Base-by-base conservation (phyloP, 129 eudicot genomes). In the Centella asiatica region DNA sequence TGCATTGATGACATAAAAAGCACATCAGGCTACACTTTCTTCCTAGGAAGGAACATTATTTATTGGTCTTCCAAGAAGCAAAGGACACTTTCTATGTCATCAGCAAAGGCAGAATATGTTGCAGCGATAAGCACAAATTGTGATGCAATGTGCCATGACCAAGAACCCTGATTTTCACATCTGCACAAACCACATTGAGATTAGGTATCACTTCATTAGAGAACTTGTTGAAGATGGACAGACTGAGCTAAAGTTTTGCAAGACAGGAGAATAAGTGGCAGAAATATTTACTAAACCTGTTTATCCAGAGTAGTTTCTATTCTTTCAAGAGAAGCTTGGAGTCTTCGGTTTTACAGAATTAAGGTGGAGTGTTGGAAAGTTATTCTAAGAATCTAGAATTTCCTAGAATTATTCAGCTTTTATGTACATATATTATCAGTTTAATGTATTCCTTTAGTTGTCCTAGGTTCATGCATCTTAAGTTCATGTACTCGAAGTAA, bases 131-230 rank as follows among this genome's bases (percentile, higher is more conserved):
- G 19, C 32, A 13, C 44, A 47, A 25, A 24, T 2, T n/a, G 22
- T 20, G 40, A 55, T 27, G 74, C 48, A 44, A 32, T 44, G n/a
- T n/a, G n/a, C 62, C 5, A 66, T 52, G 71, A 23, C 70, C 15
- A 52, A 66, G 23, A 66, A 51, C 37, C 51, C 61, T 1, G 51
- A 50, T 6, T 66, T 66, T 53, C 34, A 66, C 28, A 13, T 48
- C 10, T n/a, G 61, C 1, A 18, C 50, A 9, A 66, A 66, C 9
- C 24, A 66, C 24, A 66, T 66, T n/a, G n/a, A n/a, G 51, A 7
- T 66, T 4, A 33, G 51, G 3, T 22, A 66, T 66, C 71, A 66
- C 15, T 66, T 66, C 31, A 52, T 66, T 18, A 33, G 71, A 44
- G 31, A 66, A 2, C 13, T 37, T 22, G 71, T 66, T n/a, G n/a